Base-by-base conservation (phyloP, 805 yeast species). In the Myxozyma neotropica region DNA sequence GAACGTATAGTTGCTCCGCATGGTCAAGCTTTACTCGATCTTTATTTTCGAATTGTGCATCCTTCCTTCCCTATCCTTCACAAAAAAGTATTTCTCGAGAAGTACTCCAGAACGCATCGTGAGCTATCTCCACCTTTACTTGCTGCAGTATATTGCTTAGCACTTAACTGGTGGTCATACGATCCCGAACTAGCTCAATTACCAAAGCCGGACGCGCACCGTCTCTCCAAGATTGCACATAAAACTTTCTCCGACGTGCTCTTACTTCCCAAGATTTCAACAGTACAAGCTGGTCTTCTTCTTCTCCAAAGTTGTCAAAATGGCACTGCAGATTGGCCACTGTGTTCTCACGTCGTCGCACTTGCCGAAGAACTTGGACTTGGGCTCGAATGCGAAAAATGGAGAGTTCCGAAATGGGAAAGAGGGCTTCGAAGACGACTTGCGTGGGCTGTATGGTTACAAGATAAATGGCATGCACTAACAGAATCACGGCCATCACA, bases 351-450 rank as follows among this genome's bases (percentile, higher is more conserved):
- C 12, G 89, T 93, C 27, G 93, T 89, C 3, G 88, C 96, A 0
- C 74, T 92, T 17, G 86, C 97, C 0, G 97, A 93, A 73, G 96
- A 93, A 67, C 76, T 93, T 19, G 97, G 98, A 0, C 77, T 93
- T 6, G 96, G 96, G 0, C 78, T 89, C 10, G 93, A 92, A 69
- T 92, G 98, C 71, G 85, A 86, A 60, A 83, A 81, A 64, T 93
- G 99, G 99, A 85, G 89, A 69, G 75, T 93, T 35, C 98, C 98
- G 0, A 85, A 87, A 68, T 94, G 98, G 98, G 99, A 93, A 71
- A 79, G 96, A 53, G 95, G 96, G 6, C 75, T 93, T 47, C 79
- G 99, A 55, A 82, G 90, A 67, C 78, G 98, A 61, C 75, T 93
- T 48, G 96, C 97, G 0, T 93, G 99, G 98, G 97, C 97, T 0